Evolutionary conservation across 1,284 basidiomycete genomes (phyloP), one percentile per base, ranked within the genome.

Genomic region (Ustilago lituana): DNA sequence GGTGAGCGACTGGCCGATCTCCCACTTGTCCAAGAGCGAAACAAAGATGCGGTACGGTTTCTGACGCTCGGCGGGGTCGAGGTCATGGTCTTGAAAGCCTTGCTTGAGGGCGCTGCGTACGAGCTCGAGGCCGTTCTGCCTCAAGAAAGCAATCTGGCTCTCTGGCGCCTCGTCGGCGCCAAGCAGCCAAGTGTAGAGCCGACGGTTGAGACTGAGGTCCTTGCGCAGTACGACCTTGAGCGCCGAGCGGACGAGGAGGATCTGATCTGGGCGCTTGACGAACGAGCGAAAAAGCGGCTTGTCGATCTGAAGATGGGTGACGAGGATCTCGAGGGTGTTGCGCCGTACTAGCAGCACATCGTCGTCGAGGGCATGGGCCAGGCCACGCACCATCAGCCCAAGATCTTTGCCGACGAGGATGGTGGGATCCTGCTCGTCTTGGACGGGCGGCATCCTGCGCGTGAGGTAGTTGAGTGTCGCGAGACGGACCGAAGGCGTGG

Each of bases 21-120:
- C 94, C 91, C 93, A 97, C 82, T 96, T 96, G 83, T 99, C 96
- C 65, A 98, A 85, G 15, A 98, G 83, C 1, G 94, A 94, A 24
- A 98, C 89, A 81, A 97, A 95, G 41, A 98, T 91, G 82, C 94
- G 94, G 86, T 93, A 98, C 0, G 96, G 93, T 15, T 91, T 69
- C 59, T 84, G 87, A 0, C 90, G 88, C 63, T 91, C 90, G 0
- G 89, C 85, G 60, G 89, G 88, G 59, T 93, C 89, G 19, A 33
- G 7, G 7, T 41, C 26, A n/a, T 43, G 48, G 20, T 38, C 39
- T 10, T 56, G 41, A 31, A 79, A 65, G 20, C 49, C 70, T 37
- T 69, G 54, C 14, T 52, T 65, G 36, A 80, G 64, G 19, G 76
- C 70, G 2, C 27, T 54, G 15, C 56, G 46, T 11, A 75, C 68